Conservation (phyloP, 2,329 filamentous ascomycete species). For the Claviceps lovelessii region DNA sequence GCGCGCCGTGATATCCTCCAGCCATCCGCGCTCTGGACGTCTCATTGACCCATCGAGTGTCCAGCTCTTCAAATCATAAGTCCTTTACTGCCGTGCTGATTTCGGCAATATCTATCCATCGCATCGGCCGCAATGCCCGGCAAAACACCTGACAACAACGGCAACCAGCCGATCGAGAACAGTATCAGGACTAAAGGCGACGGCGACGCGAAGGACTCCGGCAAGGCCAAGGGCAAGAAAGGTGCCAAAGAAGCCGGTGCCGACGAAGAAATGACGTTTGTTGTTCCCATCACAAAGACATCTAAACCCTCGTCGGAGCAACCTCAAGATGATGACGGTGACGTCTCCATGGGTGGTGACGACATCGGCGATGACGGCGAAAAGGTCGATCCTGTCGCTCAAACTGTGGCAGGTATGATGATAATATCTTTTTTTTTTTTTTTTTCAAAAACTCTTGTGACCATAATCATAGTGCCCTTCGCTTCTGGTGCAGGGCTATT, state of each 20-base stretch:
- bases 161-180: slow-evolving; percentile 56
- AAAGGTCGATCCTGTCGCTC: slow-evolving; percentile 46
- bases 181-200: slow-evolving; percentile 48
- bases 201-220: slow-evolving; percentile 55
- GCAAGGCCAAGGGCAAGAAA: slow-evolving; percentile 54
- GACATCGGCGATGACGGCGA: slow-evolving; percentile 38
- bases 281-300: slow-evolving; percentile 59
- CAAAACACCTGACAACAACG: slow-evolving; percentile 59
- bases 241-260: slow-evolving; percentile 39
- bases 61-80: not conserved
- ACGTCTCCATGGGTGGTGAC: slow-evolving; percentile 56
- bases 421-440: not conserved
- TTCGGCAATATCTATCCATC: not conserved
- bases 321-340: slow-evolving; percentile 47
- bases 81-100: not conserved
- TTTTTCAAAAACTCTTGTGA: no score
- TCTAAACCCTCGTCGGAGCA: slow-evolving; percentile 43
- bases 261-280: slow-evolving; percentile 69
- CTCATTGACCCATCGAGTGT: not conserved
- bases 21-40: not conserved
- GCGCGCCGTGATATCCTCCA: not conserved
- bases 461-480: not conserved
- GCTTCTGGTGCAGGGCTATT: not conserved
- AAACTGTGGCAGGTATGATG: slow-evolving; percentile 44
- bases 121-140: slow-evolving; percentile 43